These are phyloP conservation scores for Trichodelitschia bisporula DNA, from an alignment of 495 filamentous ascomycete genomes.

Conservation along the genomic window DNA sequence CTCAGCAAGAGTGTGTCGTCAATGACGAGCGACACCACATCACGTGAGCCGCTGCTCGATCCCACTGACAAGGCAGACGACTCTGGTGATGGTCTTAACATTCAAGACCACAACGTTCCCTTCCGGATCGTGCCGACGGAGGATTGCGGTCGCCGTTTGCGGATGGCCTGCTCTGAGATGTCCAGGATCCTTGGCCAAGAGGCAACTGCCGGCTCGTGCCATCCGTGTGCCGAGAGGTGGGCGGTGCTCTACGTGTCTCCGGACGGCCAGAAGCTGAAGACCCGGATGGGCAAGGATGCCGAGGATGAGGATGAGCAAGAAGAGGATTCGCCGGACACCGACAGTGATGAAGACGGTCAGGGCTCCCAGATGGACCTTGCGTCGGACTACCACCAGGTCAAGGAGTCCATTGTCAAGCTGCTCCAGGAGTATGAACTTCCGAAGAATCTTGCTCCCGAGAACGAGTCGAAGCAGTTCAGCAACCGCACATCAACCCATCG, in stretches of 20 bases:
- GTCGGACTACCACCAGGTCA: conserved; percentile 61
- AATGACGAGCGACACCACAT: conserved; percentile 39
- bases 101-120: too few relatives aligned
- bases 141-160: conserved; percentile 18
- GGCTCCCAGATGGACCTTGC: conserved; percentile 42
- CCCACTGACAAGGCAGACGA: conserved; percentile 13
- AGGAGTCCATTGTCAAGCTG: conserved; percentile 58
- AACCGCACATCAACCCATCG: conserved; percentile 33
- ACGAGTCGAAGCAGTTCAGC: conserved; percentile 32
- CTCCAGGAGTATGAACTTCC: conserved; percentile 60
- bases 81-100: conserved; percentile 1
- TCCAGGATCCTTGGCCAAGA: conserved; percentile 32
- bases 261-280: conserved; percentile 40
- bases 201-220: conserved; percentile 31
- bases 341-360: conserved; percentile 32
- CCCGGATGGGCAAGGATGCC: conserved; percentile 46
- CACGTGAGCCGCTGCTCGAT: conserved; percentile 37
- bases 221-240: conserved; percentile 52
- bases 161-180: conserved; percentile 41
- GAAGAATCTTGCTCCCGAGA: conserved; percentile 27
- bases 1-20: conserved; percentile 44
- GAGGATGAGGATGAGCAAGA: conserved; percentile 40
- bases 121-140: conserved; percentile 14
- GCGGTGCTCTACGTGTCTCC: conserved; percentile 51
- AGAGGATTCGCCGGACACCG: conserved; percentile 31